phyloP scores from a whole-genome alignment of 495 filamentous ascomycete genomes.

The Lepraria neglecta region DNA sequence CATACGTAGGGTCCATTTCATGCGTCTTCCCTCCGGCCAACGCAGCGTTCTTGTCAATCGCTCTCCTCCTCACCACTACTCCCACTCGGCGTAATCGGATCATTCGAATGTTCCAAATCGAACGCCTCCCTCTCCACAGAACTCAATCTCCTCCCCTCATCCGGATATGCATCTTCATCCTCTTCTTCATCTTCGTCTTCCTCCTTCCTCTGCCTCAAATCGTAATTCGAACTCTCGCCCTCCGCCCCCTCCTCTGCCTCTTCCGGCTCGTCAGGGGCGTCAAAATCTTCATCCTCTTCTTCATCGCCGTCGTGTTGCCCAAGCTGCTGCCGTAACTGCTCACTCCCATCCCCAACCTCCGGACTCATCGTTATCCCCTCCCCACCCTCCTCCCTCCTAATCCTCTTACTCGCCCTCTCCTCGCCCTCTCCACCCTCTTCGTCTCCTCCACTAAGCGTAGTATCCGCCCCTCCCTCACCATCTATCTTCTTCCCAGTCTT shows the following conservation, averaged over 20 bases:
- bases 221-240: constrained; percentile 42
- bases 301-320: constrained; percentile 18
- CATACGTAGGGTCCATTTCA: neutral
- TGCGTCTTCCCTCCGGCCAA: no score
- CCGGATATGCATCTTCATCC: constrained; percentile 45
- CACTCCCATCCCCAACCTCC: constrained; percentile 39
- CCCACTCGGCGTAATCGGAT: constrained; percentile 51
- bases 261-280: constrained; percentile 42
- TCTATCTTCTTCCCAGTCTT: constrained; percentile 37
- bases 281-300: constrained; percentile 45
- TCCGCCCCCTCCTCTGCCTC: constrained; percentile 32
- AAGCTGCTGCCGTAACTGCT: constrained; percentile 32
- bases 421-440: constrained; percentile 50
- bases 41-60: neutral
- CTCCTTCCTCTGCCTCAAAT: constrained; percentile 25
- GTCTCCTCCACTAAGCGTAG: constrained; percentile 42
- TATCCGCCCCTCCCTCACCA: constrained; percentile 46
- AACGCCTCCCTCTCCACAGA: constrained; percentile 19
- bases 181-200: constrained; percentile 31
- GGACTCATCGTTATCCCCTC: constrained; percentile 39
- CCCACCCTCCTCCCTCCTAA: constrained; percentile 34
- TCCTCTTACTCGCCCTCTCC: constrained; percentile 38
- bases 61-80: constrained; percentile 17
- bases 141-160: constrained; percentile 43
- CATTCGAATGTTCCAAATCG: constrained; percentile 32